Evolutionary conservation across 2,329 filamentous ascomycete genomes (phyloP).

Genomic region (Tolypocladium endophyticum): DNA sequence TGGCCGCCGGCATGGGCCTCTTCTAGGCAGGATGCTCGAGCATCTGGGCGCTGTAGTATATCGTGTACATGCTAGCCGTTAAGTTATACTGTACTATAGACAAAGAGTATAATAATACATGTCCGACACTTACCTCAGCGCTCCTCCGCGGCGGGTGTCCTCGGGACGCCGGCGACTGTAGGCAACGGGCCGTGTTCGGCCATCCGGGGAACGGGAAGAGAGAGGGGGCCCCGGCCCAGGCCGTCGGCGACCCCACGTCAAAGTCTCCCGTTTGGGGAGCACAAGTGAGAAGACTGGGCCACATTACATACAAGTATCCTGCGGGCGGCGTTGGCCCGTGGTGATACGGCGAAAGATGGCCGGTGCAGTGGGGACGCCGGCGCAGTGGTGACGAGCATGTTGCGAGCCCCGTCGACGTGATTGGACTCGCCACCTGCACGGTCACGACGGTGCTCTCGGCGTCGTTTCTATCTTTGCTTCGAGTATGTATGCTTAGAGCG

Average conservation of each 20-base stretch:
- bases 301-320: background rate
- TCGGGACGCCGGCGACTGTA: background rate
- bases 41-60: background rate
- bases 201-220: background rate
- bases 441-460: too few species aligned
- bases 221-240: background rate
- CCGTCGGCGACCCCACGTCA: background rate
- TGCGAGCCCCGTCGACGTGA: background rate
- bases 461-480: background rate
- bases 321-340: background rate
- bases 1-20: slow-evolving; percentile 16
- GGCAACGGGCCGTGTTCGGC: background rate
- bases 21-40: slow-evolving; percentile 7
- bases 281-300: background rate
- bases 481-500: background rate
- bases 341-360: background rate
- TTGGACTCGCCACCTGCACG: background rate
- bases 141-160: background rate
- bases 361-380: background rate
- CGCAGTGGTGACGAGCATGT: background rate
- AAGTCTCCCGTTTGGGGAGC: background rate
- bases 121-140: background rate
- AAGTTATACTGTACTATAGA: background rate
- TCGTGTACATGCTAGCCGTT: background rate
- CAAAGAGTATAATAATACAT: background rate